phyloP scores from a whole-genome alignment of 129 eudicot genomes.

The Ambrosia artemisiifolia region DNA sequence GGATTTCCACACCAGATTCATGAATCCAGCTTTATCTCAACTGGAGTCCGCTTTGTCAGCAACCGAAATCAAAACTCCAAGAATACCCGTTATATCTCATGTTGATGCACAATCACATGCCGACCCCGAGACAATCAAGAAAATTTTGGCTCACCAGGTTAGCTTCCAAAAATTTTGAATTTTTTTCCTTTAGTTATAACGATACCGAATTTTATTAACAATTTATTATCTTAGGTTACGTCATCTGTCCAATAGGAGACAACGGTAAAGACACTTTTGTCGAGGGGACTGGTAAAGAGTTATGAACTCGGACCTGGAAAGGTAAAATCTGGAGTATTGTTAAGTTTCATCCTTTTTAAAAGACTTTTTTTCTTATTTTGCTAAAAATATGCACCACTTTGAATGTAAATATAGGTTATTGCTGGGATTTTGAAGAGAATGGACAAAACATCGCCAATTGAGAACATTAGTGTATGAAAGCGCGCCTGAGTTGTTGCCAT shows the following conservation, averaged over 20 bases:
- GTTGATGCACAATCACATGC: conserved; percentile 96
- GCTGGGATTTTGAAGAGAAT: conserved; percentile 91
- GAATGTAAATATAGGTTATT: conserved; percentile 57
- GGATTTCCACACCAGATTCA: too few species aligned
- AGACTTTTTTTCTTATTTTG: too few species aligned
- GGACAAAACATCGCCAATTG: conserved; percentile 76
- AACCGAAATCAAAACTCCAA: conserved; percentile 69
- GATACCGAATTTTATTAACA: neutral
- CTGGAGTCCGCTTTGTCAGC: conserved; percentile 90
- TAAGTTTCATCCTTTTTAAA: neutral
- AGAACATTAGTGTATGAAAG: conserved; percentile 60
- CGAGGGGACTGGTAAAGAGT: conserved; percentile 70
- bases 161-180: neutral
- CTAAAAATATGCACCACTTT: conserved; percentile 4
- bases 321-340: conserved; percentile 34
- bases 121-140: conserved; percentile 81
- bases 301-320: conserved; percentile 98
- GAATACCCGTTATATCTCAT: conserved; percentile 90
- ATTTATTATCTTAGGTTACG: conserved; percentile 59
- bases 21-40: conserved; percentile 93
- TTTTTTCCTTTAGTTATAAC: neutral
- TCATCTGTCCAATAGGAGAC: conserved; percentile 99
- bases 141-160: conserved; percentile 90
- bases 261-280: conserved; percentile 67
- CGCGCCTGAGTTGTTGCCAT: neutral